Evolutionary conservation across 2,329 filamentous ascomycete species (phyloP), one percentile per base, ranked within the genome.

Genomic region (Lecanosticta acicola): DNA sequence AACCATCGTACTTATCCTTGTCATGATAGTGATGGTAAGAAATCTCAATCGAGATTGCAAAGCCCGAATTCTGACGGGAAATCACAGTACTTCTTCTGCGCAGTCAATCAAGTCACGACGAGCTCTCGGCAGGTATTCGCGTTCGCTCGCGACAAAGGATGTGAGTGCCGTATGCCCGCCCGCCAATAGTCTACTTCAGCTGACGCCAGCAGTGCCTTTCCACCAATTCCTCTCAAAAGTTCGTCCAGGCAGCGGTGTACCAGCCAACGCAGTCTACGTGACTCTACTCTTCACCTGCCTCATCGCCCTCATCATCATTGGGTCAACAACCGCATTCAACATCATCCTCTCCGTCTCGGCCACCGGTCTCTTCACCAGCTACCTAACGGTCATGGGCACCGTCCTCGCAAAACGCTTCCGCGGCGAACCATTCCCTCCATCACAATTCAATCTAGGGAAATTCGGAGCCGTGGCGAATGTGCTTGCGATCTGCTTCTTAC

Each of bases 251-350:
- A 55, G 45, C 38, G 57, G 59, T 41, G 55, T 64, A 9, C 61
- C 61, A 2, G 48, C 60, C 2, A 63, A 62, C 44, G 49, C 58
- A 1, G 54, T 61, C 34, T 51, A 55, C 21, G 58, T 59, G 37
- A 58, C 58, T 14, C 47, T 61, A 11, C 44, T 41, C 34, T 52
- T 57, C 46, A 56, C 51, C 29, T 50, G 61, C 39, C 48, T 68
- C 5, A 45, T 62, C 7, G 57, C 59, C 7, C 51, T 67, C 19
- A 66, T 68, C 49, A 65, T 65, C 40, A 59, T 68, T 35, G 66
- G 64, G 32, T 61, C 60, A 24, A 68, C 66, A 16, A 65, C 66
- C n/a, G 68, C 66, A 8, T 66, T 74, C 46, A 64, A 67, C 49
- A 68, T 68, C 34, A 68, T 71, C 36, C 63, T 71, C 20, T 67